Evolutionary conservation across 305 asterid species (phyloP).

Genomic region (Fraxinus angustifolia): DNA sequence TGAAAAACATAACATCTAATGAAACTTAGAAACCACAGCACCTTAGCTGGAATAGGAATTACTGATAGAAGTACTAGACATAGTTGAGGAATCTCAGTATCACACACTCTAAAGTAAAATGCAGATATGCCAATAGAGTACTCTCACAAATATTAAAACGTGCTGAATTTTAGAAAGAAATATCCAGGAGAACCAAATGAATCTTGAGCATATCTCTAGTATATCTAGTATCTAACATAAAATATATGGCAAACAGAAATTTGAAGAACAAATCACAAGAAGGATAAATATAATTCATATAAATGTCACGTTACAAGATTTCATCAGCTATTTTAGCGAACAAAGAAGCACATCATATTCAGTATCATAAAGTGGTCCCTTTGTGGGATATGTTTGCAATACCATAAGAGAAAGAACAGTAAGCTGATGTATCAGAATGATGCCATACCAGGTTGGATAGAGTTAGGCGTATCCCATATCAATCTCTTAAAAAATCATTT

Average conservation of each 20-base stretch:
- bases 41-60: not conserved
- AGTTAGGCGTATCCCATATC: not conserved
- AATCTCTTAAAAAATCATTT: not conserved
- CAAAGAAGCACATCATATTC: not conserved
- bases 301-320: not conserved
- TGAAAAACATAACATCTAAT: slow-evolving; percentile 29
- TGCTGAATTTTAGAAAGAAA: not conserved
- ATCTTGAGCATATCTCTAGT: not conserved
- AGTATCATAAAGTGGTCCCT: not conserved
- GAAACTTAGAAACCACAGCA: not conserved
- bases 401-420: not conserved
- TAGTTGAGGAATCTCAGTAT: not conserved
- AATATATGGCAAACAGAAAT: not conserved
- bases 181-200: not conserved
- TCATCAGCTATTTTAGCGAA: not conserved
- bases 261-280: not conserved
- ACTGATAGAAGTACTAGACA: not conserved
- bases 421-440: not conserved
- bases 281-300: not conserved
- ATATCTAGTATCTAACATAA: not conserved
- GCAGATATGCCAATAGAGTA: not conserved
- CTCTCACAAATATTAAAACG: not conserved
- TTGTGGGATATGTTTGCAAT: not conserved
- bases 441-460: not conserved
- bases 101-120: not conserved